These are phyloP conservation scores for Citrus trifoliata DNA, from an alignment of 345 rosid genomes.

Conservation along the genomic window DNA sequence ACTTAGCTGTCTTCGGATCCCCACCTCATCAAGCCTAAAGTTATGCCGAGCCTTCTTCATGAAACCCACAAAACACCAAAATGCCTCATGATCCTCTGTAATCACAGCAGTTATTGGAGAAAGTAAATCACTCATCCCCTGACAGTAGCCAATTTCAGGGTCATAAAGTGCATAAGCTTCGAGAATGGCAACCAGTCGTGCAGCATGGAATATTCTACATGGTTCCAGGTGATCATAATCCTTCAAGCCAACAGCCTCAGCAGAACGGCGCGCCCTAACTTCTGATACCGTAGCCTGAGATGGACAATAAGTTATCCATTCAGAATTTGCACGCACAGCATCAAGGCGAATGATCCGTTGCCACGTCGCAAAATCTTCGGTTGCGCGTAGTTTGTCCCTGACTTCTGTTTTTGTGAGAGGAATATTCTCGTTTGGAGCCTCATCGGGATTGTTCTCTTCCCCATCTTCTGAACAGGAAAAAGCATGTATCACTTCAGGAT, in stretches of 20 bases:
- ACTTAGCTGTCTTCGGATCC: slow-evolving; percentile 81
- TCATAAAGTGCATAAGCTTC: slow-evolving; percentile 93
- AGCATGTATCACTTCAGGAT: slow-evolving; percentile 47
- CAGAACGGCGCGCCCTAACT: slow-evolving; percentile 54
- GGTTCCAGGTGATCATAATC: slow-evolving; percentile 82
- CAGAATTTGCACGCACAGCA: slow-evolving; percentile 91
- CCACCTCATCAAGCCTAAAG: slow-evolving; percentile 89
- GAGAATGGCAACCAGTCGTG: slow-evolving; percentile 84
- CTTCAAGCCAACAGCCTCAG: slow-evolving; percentile 73
- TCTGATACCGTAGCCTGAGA: slow-evolving; percentile 65
- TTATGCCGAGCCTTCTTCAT: slow-evolving; percentile 97
- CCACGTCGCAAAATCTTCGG: slow-evolving; percentile 81
- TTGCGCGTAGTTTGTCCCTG: slow-evolving; percentile 21
- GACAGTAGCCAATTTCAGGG: slow-evolving; percentile 96
- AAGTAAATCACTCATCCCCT: slow-evolving; percentile 98
- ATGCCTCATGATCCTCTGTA: slow-evolving; percentile 84
- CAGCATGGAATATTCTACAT: slow-evolving; percentile 79
- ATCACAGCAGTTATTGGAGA: slow-evolving; percentile 82
- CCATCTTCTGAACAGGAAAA: slow-evolving; percentile 39
- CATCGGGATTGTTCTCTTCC: slow-evolving; percentile 39
- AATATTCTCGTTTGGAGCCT: slow-evolving; percentile 22
- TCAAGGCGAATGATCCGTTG: slow-evolving; percentile 93
- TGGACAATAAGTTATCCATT: slow-evolving; percentile 64
- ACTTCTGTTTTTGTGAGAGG: slow-evolving; percentile 38
- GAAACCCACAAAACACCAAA: slow-evolving; percentile 94